Percentiles rank a stretch among this genome's conserved stretches.
These are phyloP conservation scores for Phytophthora brassicae DNA, from an alignment of 352 stramenopile genomes.

Conservation along the genomic window DNA sequence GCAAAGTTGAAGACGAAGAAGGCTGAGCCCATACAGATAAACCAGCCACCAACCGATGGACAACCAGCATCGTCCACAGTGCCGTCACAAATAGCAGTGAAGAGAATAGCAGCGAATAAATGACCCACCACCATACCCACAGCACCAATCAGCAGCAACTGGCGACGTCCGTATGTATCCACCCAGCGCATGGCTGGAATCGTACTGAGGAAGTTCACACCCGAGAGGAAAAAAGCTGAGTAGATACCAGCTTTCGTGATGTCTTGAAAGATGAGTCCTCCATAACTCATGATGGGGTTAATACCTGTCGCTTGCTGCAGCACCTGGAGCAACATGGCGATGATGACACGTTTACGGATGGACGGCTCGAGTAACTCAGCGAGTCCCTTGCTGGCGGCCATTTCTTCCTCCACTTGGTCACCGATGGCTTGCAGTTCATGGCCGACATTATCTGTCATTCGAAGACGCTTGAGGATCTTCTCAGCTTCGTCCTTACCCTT, in stretches of 20 bases:
- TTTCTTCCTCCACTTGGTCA: constrained; percentile 32
- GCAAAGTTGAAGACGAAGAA: constrained; percentile 23
- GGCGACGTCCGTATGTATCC: constrained; percentile 14
- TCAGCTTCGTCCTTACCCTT: constrained; percentile 19
- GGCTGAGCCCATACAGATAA: constrained; percentile 10
- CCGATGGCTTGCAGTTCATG: constrained; percentile 40
- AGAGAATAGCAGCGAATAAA: constrained; percentile 26
- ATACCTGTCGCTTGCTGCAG: constrained; percentile 36
- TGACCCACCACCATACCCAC: constrained; percentile 14
- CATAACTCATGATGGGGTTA: constrained; percentile 35
- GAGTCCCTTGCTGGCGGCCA: constrained; percentile 16
- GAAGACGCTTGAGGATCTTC: constrained; percentile 34
- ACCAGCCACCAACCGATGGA: constrained; percentile 9
- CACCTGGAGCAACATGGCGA: constrained; percentile 28
- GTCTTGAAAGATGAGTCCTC: constrained; percentile 17
- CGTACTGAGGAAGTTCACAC: constrained; percentile 17
- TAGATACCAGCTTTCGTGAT: constrained; percentile 18
- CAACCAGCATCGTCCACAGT: constrained; percentile 16
- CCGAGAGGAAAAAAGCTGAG: constrained; percentile 17
- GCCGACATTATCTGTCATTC: constrained; percentile 22
- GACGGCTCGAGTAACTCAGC: constrained; percentile 30
- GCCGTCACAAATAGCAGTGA: constrained; percentile 29
- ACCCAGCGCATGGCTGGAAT: constrained; percentile 23
- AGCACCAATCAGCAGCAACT: constrained; percentile 14
- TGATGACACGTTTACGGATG: constrained; percentile 27